Evolutionary conservation across 192 early-diverging fungal species (phyloP).

Genomic region (Coemansia sp.): DNA sequence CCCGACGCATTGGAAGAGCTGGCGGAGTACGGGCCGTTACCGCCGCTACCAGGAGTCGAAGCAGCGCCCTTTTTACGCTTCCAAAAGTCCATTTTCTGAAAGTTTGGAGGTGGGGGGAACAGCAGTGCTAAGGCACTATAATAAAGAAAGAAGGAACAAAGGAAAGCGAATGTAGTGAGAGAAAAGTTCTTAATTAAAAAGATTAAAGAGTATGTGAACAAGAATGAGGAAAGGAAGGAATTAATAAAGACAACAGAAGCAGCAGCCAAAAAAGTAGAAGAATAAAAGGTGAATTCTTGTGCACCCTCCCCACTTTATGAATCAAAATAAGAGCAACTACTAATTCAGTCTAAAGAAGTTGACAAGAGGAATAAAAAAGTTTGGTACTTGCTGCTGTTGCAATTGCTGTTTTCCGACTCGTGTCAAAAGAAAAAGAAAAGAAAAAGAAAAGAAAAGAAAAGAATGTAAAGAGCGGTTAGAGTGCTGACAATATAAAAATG

Average conservation of each 20-base stretch:
- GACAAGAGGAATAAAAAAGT: not conserved
- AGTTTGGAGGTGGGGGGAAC: not conserved
- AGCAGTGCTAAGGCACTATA: not conserved
- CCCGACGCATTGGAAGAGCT: not conserved
- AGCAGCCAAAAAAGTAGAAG: not conserved
- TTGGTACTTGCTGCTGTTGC: not conserved
- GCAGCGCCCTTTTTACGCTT: conserved; percentile 50
- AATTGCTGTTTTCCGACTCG: not conserved
- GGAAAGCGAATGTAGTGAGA: not conserved
- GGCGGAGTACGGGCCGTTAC: conserved; percentile 5
- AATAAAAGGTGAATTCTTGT: not conserved
- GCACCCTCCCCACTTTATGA: not conserved
- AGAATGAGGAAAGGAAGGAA: not conserved
- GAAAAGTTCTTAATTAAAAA: not conserved
- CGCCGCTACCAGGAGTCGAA: conserved; percentile 1
- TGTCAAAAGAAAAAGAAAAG: not conserved
- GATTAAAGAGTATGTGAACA: not conserved
- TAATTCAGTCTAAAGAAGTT: not conserved
- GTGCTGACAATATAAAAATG: not conserved
- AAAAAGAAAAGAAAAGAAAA: not conserved
- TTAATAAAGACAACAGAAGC: conserved; percentile 3
- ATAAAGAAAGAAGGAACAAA: not conserved
- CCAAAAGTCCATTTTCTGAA: conserved; percentile 46
- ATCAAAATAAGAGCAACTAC: not conserved
- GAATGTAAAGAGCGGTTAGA: too few relatives aligned